A percentile compares a stretch with the other conserved stretches of the same genome.
These are phyloP conservation scores for Pittosporum tobira DNA, from an alignment of 129 eudicot genomes.

Conservation along the genomic window DNA sequence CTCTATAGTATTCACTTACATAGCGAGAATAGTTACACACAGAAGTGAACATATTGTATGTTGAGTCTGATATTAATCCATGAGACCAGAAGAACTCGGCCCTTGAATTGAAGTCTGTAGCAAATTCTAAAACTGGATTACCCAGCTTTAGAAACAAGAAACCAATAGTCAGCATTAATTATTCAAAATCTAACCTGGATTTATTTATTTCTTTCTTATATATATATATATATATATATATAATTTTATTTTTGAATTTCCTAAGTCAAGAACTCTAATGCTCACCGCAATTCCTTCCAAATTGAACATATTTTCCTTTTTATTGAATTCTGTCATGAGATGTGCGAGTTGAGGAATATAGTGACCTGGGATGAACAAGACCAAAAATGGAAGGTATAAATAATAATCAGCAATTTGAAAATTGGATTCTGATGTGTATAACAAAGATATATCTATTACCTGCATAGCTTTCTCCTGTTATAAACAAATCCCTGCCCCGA, in stretches of 20 bases:
- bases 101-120: constrained; percentile 31
- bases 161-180: background rate
- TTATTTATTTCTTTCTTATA: background rate
- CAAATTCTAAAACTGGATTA: constrained; percentile 43
- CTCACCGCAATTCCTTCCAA: constrained; percentile 51
- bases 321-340: constrained; percentile 37
- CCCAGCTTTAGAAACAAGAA: constrained; percentile 40
- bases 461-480: constrained; percentile 81
- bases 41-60: constrained; percentile 38
- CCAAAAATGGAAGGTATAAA: background rate
- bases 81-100: constrained; percentile 72
- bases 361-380: constrained; percentile 41
- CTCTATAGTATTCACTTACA: constrained; percentile 49
- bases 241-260: background rate
- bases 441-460: constrained; percentile 19
- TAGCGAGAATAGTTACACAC: constrained; percentile 45
- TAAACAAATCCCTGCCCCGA: constrained; percentile 31
- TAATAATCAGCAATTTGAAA: background rate
- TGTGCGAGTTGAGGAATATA: constrained; percentile 68
- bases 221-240: background rate
- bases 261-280: background rate
- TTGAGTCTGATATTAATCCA: constrained; percentile 47
- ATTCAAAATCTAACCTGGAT: background rate
- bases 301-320: constrained; percentile 33
- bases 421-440: background rate